Evolutionary conservation across 164 flowering plant species (phyloP), one percentile per base, ranked within the genome.

Genomic region (Umbilicus rupestris): DNA sequence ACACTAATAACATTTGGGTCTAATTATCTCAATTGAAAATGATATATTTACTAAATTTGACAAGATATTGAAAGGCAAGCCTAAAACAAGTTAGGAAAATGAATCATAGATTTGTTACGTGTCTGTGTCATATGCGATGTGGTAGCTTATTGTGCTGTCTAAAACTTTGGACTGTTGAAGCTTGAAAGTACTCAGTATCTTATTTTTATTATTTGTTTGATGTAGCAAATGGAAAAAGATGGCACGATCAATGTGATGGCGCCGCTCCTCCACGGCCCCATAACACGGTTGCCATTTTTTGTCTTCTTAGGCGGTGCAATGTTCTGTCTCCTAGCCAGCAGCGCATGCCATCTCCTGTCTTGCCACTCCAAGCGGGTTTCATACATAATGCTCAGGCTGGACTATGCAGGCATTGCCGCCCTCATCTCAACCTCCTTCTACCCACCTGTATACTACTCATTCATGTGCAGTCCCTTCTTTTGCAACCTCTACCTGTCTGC

Each of bases 201-300:
- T 60, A 65, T 47, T 74, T 58, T 28, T 39, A 5, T 68, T 1
- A 26, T 69, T 33, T 14, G n/a, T 73, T 68, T 22, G 26, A 29
- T 81, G 79, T 89, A 87, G 93, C 73, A 30, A 46, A 75, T 74
- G 17, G 28, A 82, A 70, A 80, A 73, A 73, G 80, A 82, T 55
- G 92, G 82, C 42, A 52, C 81, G 62, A 78, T 75, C 24, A 81
- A 84, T 74, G 68, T 80, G 44, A 74, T 85, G 72, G 85, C 85
- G 19, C 86, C 91, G 11, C 47, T 83, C 19, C 20, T 78, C 71
- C 59, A 87, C 64, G 69, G 77, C 29, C 89, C 90, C 42, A 85
- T 88, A 19, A 69, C 74, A 50, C 47, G 77, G 35, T 78, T 78
- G 80, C 80, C 81, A 11, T 73, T 73, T 39, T 75, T 68, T 14